Evolutionary conservation across 2,329 filamentous ascomycete species (phyloP).

Genomic region (Arthroderma sp.): DNA sequence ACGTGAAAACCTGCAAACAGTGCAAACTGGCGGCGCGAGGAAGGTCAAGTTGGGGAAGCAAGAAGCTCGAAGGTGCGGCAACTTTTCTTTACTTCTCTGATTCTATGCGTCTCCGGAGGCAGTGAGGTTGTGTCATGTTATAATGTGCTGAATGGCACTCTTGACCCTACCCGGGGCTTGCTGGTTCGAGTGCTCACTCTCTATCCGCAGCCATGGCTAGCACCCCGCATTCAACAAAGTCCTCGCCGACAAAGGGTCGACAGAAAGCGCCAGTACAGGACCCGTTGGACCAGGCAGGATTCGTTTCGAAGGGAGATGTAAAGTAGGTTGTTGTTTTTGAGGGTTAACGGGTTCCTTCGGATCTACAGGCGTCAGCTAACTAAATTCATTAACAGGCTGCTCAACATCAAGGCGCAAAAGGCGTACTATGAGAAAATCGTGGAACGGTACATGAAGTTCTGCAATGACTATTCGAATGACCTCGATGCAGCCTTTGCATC

Average conservation of each 20-base stretch:
- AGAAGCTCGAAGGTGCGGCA: neutral
- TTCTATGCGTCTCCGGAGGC: neutral
- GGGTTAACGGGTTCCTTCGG: neutral
- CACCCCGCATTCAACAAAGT: constrained; percentile 7
- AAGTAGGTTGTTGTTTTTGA: constrained; percentile 45
- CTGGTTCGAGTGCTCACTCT: neutral
- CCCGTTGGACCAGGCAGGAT: constrained; percentile 65
- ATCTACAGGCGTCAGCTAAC: neutral
- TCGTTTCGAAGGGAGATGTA: constrained; percentile 83
- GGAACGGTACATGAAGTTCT: constrained; percentile 80
- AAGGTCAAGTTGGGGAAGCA: neutral
- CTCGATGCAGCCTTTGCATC: constrained; percentile 64
- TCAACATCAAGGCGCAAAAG: constrained; percentile 68
- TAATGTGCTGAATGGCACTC: neutral
- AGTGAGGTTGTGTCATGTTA: neutral
- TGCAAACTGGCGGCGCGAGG: neutral
- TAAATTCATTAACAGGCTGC: constrained; percentile 42
- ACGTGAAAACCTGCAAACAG: constrained; percentile 3
- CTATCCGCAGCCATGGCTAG: neutral
- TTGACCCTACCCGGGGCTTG: neutral
- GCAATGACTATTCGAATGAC: constrained; percentile 60
- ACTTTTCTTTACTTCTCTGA: neutral
- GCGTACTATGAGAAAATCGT: constrained; percentile 77
- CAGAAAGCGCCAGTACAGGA: constrained; percentile 61
- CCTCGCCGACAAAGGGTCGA: constrained; percentile 44